Evolutionary conservation across 331 rosid genomes (phyloP).

Genomic region (Pyracantha coccinea): DNA sequence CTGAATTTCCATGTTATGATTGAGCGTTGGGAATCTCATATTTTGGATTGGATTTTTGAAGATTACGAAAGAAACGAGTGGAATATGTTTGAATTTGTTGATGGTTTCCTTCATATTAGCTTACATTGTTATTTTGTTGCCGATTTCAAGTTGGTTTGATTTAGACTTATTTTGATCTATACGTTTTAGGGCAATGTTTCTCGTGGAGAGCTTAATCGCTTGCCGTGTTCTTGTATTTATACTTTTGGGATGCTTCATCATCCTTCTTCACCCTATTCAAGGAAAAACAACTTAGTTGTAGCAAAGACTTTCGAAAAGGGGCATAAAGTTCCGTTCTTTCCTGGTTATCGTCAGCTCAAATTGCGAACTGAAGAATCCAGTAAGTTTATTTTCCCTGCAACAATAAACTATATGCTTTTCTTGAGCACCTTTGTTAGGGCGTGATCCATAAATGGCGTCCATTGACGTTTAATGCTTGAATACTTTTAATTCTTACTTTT

Average conservation of each 20-base stretch:
- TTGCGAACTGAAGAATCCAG: constrained; percentile 31
- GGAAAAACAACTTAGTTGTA: constrained; percentile 14
- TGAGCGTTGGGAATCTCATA: not conserved
- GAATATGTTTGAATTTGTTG: not conserved
- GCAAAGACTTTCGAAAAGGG: constrained; percentile 23
- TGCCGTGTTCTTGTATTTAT: constrained; percentile 16
- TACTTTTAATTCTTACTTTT: not conserved
- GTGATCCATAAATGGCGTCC: not conserved
- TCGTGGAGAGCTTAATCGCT: constrained; percentile 24
- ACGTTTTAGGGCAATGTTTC: constrained; percentile 35
- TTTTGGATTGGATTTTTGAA: not conserved
- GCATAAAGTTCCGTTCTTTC: constrained; percentile 9
- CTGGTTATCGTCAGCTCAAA: constrained; percentile 10
- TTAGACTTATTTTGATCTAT: not conserved
- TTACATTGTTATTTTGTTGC: not conserved
- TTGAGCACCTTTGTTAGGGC: not conserved
- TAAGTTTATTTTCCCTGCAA: constrained; percentile 27
- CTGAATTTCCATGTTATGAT: not conserved
- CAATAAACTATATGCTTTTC: not conserved
- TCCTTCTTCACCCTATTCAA: constrained; percentile 22
- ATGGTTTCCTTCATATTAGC: not conserved
- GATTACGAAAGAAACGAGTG: not conserved
- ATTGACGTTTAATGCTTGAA: not conserved
- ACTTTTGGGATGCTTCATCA: constrained; percentile 20
- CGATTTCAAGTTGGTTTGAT: not conserved